Base-by-base conservation (phyloP, 2,329 filamentous ascomycete species). In the Polytolypa hystricis region DNA sequence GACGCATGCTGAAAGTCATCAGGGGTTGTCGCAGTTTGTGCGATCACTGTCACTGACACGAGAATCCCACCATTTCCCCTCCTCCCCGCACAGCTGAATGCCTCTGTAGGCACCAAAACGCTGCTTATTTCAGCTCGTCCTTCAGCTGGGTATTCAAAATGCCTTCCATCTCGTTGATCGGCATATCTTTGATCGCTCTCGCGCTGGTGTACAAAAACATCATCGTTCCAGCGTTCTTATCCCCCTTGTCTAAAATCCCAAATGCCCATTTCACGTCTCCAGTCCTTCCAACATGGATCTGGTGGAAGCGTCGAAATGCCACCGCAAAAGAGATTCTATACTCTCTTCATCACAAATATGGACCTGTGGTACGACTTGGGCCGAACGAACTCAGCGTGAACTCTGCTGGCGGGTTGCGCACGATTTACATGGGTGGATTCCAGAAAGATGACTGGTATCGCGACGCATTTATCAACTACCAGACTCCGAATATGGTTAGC, bases 361-460 rank as follows among this genome's bases (percentile, higher is more conserved):
- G 78, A 0, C 69, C 76, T 0, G 64, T 84, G 11, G 62, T 84
- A 4, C 67, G 78, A 16, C 58, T 84, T 2, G 77, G 68, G 0
- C 65, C 18, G 79, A 85, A 48, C 57, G 87, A 42, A 30, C 28
- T 30, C 11, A 82, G 77, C 28, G 66, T 85, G 25, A 79, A 81
- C 50, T 75, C 72, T 45, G 65, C 81, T 2, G 71, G 77, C 28
- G 74, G 75, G 0, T 66, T 86, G 36, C 69, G 74, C 39, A 70
- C 73, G 1, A 67, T 86, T 7, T 87, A 86, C 54, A 69, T 71
- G 2, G 80, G 79, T 2, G 79, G 79, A 0, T 84, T 80, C 47
- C 79, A 83, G 47, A 86, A 86, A 53, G 72, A 77, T 34, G 64
- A 69, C 20, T 87, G 81, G 81, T 86, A 87, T 60, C 61, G 57